phyloP scores from a whole-genome alignment of 768 basidiomycete species.

The Xerocomellus dryophilus region DNA sequence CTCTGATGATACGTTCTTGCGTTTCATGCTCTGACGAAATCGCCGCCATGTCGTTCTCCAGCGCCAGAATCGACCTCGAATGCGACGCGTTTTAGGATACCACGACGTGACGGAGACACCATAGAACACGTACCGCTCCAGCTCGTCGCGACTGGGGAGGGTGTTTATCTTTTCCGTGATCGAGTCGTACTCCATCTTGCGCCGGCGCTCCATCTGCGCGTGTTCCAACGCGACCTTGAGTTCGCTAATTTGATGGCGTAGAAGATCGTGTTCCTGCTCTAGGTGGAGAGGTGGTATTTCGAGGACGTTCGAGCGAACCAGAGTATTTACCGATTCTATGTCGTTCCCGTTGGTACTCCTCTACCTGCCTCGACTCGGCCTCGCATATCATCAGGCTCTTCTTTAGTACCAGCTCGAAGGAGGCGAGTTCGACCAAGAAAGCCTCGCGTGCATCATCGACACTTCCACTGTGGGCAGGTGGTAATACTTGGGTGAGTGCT shows the following conservation, averaged over 20 bases:
- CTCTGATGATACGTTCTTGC: slow-evolving; percentile 61
- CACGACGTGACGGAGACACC: not conserved
- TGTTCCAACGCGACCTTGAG: slow-evolving; percentile 75
- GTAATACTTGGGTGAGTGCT: slow-evolving; percentile 47
- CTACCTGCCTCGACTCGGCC: slow-evolving; percentile 81
- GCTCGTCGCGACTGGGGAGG: slow-evolving; percentile 70
- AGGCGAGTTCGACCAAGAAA: slow-evolving; percentile 72
- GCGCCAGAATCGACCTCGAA: slow-evolving; percentile 57
- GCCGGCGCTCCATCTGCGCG: slow-evolving; percentile 68
- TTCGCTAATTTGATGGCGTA: slow-evolving; percentile 71
- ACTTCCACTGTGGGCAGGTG: slow-evolving; percentile 25
- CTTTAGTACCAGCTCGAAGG: slow-evolving; percentile 70
- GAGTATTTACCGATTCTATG: slow-evolving; percentile 63
- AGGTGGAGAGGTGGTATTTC: not conserved
- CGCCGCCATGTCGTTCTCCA: slow-evolving; percentile 77
- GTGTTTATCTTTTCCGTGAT: slow-evolving; percentile 81
- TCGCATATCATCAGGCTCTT: slow-evolving; percentile 83
- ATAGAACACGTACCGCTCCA: slow-evolving; percentile 62
- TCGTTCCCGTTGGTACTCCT: slow-evolving; percentile 75
- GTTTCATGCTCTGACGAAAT: slow-evolving; percentile 73
- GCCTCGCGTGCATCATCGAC: slow-evolving; percentile 75
- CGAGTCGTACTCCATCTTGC: slow-evolving; percentile 85
- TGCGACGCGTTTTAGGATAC: slow-evolving; percentile 1
- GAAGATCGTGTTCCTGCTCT: slow-evolving; percentile 71
- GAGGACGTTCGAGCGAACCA: not conserved